Percentiles rank a stretch among this genome's conserved stretches.
Conservation (phyloP, 768 basidiomycete species). For the Gymnopilus junonius region DNA sequence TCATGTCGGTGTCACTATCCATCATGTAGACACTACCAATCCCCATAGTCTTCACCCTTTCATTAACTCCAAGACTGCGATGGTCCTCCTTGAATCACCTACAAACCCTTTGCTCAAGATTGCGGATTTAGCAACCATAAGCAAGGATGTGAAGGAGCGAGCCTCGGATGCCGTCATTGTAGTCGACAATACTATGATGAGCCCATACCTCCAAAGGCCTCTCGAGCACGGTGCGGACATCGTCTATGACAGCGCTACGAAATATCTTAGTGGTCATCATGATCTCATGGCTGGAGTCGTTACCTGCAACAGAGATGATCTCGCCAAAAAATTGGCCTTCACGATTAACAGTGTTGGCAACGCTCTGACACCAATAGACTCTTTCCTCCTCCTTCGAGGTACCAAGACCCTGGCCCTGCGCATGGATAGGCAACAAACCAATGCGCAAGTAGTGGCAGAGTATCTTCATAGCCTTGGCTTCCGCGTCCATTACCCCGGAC, state of each 20-base stretch:
- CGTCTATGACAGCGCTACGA: conserved; percentile 97
- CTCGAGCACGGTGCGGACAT: conserved; percentile 96
- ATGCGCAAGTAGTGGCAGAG: conserved; percentile 80
- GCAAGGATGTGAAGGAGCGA: conserved; percentile 80
- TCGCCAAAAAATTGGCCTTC: conserved; percentile 89
- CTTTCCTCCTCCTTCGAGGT: conserved; percentile 93
- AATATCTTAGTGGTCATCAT: conserved; percentile 97
- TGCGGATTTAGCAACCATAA: conserved; percentile 84
- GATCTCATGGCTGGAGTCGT: conserved; percentile 99
- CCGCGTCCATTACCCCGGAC: conserved; percentile 90
- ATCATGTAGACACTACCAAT: conserved; percentile 93
- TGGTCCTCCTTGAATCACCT: conserved; percentile 97
- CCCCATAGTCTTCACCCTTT: conserved; percentile 63
- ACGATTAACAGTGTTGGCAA: conserved; percentile 94
- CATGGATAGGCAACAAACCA: conserved; percentile 92
- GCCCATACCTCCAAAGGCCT: conserved; percentile 94
- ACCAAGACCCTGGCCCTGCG: conserved; percentile 95
- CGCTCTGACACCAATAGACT: conserved; percentile 93
- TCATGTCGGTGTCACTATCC: conserved; percentile 87
- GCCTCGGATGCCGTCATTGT: conserved; percentile 83
- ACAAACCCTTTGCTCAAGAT: conserved; percentile 98
- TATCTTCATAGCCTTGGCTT: conserved; percentile 89
- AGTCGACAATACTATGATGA: conserved; percentile 99
- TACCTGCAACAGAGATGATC: conserved; percentile 87
- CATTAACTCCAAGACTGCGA: conserved; percentile 79